Percentiles rank a stretch among this genome's conserved stretches.
These are phyloP conservation scores for Tuber borchii DNA, from an alignment of 495 filamentous ascomycete genomes.

Conservation along the genomic window DNA sequence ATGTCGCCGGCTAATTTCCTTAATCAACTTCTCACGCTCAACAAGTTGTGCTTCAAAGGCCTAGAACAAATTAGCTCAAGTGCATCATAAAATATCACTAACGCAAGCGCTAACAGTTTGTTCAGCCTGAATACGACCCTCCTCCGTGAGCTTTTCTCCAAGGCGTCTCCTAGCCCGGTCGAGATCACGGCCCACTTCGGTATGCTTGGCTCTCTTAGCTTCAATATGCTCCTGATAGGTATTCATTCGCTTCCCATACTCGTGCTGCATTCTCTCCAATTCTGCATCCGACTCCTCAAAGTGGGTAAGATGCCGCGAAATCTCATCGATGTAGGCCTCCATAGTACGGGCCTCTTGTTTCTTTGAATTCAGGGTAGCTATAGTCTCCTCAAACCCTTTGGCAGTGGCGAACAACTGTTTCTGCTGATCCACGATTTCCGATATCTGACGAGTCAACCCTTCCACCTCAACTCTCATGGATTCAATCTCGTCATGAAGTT, in stretches of 20 bases:
- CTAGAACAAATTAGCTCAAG: conserved; percentile 33
- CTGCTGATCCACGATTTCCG: conserved; percentile 34
- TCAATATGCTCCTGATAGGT: conserved; percentile 59
- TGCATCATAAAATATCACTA: conserved; percentile 4
- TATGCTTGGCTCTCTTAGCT: conserved; percentile 55
- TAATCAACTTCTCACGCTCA: conserved; percentile 63
- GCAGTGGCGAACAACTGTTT: conserved; percentile 57
- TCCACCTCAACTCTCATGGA: conserved; percentile 53
- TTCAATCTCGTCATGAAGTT: conserved; percentile 69
- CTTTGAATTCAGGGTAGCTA: conserved; percentile 68
- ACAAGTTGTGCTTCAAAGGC: conserved; percentile 73
- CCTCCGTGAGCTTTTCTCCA: conserved; percentile 69
- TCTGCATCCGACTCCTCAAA: conserved; percentile 75
- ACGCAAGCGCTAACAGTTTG: conserved; percentile 47
- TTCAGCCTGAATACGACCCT: conserved; percentile 76
- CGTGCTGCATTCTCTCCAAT: conserved; percentile 65
- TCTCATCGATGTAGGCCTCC: conserved; percentile 48
- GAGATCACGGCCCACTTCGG: conserved; percentile 58
- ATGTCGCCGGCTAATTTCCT: conserved; percentile 68
- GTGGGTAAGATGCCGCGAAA: conserved; percentile 62
- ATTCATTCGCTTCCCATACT: conserved; percentile 69
- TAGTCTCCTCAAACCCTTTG: conserved; percentile 55
- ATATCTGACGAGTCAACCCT: conserved; percentile 53
- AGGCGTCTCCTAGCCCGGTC: conserved; percentile 53
- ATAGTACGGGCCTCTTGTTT: conserved; percentile 61